These are phyloP conservation scores for Leccinellum luteum DNA, from an alignment of 768 basidiomycete genomes.

Conservation along the genomic window DNA sequence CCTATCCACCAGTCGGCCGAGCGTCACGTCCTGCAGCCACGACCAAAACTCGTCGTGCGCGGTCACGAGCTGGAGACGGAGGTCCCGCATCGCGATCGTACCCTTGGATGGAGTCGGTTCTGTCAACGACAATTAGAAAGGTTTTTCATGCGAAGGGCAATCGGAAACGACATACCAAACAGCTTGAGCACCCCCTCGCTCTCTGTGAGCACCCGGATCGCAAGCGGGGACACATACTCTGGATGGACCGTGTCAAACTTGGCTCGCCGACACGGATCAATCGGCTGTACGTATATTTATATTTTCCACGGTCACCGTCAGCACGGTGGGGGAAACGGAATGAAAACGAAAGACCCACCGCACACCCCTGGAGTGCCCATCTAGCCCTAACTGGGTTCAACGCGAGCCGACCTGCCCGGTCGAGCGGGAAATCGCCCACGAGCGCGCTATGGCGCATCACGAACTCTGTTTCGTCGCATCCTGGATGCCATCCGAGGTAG, in stretches of 20 bases:
- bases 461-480: slow-evolving; percentile 29
- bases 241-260: slow-evolving; percentile 23
- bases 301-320: not conserved
- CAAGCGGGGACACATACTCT: slow-evolving; percentile 26
- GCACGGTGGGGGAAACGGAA: too few relatives aligned
- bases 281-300: slow-evolving; percentile 7
- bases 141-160: not conserved
- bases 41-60: slow-evolving; percentile 15
- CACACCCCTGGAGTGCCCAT: slow-evolving; percentile 27
- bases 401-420: slow-evolving; percentile 18
- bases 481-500: slow-evolving; percentile 28
- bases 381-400: slow-evolving; percentile 17
- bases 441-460: slow-evolving; percentile 26
- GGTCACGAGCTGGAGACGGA: slow-evolving; percentile 25
- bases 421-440: slow-evolving; percentile 27
- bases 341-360: slow-evolving; percentile 11
- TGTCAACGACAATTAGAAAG: not conserved
- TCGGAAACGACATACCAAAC: slow-evolving; percentile 18
- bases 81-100: slow-evolving; percentile 19
- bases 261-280: slow-evolving; percentile 21
- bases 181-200: slow-evolving; percentile 26
- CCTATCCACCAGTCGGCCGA: slow-evolving; percentile 23
- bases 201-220: slow-evolving; percentile 26
- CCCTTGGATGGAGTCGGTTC: slow-evolving; percentile 29
- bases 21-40: slow-evolving; percentile 22